Percentiles rank a stretch among this genome's conserved stretches.
Evolutionary conservation across 2,329 filamentous ascomycete genomes (phyloP).

Genomic region (Talaromyces sp.): DNA sequence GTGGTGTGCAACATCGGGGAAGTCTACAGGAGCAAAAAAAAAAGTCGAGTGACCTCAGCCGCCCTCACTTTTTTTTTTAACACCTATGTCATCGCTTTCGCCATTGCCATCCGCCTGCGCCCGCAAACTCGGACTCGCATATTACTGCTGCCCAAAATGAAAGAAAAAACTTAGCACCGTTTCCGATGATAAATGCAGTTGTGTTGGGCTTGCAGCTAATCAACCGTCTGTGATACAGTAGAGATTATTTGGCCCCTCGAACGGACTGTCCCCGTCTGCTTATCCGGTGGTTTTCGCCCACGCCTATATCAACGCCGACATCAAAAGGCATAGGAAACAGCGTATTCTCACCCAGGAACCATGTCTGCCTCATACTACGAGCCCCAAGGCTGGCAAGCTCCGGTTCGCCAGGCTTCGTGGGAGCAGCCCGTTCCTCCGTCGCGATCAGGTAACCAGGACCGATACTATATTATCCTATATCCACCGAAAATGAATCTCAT

Average conservation of each 20-base stretch:
- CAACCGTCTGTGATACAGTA: not conserved
- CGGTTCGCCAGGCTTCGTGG: conserved; percentile 63
- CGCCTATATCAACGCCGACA: not conserved
- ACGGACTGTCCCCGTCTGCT: conserved; percentile 5
- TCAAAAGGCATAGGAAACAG: not conserved
- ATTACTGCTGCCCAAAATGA: not conserved
- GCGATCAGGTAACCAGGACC: conserved; percentile 56
- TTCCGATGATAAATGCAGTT: not conserved
- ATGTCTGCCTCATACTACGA: conserved; percentile 64
- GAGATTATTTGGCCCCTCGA: not conserved
- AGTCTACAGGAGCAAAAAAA: not conserved
- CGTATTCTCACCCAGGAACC: conserved; percentile 4
- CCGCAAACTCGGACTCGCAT: not conserved
- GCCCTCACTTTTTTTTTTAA: not conserved
- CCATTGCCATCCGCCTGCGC: conserved; percentile 11
- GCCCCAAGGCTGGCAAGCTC: conserved; percentile 58
- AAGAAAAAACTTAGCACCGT: not conserved
- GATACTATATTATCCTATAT: not conserved
- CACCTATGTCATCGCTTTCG: conserved; percentile 13
- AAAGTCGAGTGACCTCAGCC: conserved; percentile 4
- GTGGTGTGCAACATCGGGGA: conserved; percentile 5
- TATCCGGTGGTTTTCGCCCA: not conserved
- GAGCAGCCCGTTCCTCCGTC: conserved; percentile 68
- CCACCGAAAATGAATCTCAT: not conserved
- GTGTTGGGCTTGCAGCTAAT: not conserved